Evolutionary conservation across 1,284 basidiomycete genomes (phyloP), one percentile per base, ranked within the genome.

Genomic region (Tylopilus orsonianus): DNA sequence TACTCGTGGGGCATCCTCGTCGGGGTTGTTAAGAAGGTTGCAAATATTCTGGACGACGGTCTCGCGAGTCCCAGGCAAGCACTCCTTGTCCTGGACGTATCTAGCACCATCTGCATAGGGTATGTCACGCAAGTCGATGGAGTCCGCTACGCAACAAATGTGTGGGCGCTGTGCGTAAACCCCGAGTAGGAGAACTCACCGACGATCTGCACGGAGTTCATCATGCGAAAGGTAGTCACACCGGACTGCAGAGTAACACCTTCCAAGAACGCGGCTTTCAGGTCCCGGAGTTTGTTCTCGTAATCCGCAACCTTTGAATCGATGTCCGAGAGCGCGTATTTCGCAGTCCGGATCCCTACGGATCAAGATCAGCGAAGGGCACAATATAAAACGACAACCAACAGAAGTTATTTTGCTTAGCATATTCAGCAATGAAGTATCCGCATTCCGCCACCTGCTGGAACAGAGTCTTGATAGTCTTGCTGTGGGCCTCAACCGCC

Each of bases 371-470:
- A 62, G 32, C 14, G 7, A 24, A 6, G 7, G 10, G 0, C 0
- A 22, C 16, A 12, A 8, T 19, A 32, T 35, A 24, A 8, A 30
- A 19, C 3, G 16, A 35, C 1, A 3, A 58, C 60, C 18, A 1
- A 59, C 60, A 61, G 10, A 63, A 61, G 6, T 9, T 54, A 5
- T 49, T 44, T 18, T 56, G 48, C 10, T 50, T 61, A n/a, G 48
- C 41, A 5, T 62, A 60, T 32, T 64, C 57, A 1, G 48, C 9
- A 12, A 63, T 61, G 30, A 63, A 62, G 30, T 62, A 56, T 6
- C 56, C 58, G 29, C 60, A 59, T 37, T 61, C 61, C n/a, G 60
- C 59, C 23, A 64, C 47, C 8, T 64, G 61, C 14, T 51, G 55
- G 19, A 61, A 27, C 8, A 59, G 16, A 40, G 37, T 19, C 12